Evolutionary conservation across 1,139 yeast genomes (phyloP), one percentile per base, ranked within the genome.

Genomic region (Kurtzmaniella quercitrusa): DNA sequence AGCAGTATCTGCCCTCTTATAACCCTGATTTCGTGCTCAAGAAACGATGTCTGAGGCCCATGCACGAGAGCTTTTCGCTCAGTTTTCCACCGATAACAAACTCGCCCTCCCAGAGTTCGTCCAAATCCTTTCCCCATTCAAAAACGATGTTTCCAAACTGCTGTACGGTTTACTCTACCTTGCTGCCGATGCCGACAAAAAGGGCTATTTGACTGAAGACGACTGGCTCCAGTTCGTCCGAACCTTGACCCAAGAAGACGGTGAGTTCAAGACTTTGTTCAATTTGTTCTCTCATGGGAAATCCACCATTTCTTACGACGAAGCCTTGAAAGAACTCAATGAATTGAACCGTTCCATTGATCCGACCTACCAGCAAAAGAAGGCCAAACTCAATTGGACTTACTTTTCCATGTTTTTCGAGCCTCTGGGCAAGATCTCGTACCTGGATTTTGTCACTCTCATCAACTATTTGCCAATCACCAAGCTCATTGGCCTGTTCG

Each of bases 171-270:
- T 85, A 48, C 75, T 85, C 44, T 85, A 81, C 55, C 68, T 83
- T 44, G 74, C 84, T 34, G 81, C 88, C 21, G 93, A 85, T 58
- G 70, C 72, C 45, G 73, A 74, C 38, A 70, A 71, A 46, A 83
- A 82, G 54, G 91, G 91, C 1, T 82, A 71, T 51, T 65, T 85
- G 41, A 73, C 74, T 37, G 74, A 79, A 40, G 57, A 63, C 12
- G 90, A 85, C 52, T 85, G 87, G 78, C 62, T 77, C 36, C 66
- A 69, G 33, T 81, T 85, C 56, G 74, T 81, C 49, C 64, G 71
- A 44, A 70, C 81, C 31, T 66, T 85, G 48, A 74, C 80, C 39
- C 66, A 75, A 40, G 68, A 70, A 43, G 82, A 82, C 53, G 85
- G 84, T 46, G 80, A 78, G 51, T 76, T 79, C 58, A 76, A 79